Conservation (phyloP, 805 yeast species). For the Dipodascus albidus region DNA sequence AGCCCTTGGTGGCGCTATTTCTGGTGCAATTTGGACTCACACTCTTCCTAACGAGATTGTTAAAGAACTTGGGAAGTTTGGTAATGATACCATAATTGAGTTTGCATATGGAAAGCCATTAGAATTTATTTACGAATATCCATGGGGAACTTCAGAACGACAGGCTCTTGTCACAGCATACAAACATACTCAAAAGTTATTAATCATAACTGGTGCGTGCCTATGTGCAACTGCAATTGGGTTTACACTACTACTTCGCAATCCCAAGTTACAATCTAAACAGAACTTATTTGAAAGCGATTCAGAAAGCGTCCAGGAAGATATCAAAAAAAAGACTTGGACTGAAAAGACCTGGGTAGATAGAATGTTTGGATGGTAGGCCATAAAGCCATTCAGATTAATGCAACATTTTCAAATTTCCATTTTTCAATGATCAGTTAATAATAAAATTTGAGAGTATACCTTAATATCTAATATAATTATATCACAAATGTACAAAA, state of each 20-base stretch:
- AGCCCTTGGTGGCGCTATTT: slow-evolving; percentile 49
- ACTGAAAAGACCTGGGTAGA: neutral
- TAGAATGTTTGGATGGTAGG: neutral
- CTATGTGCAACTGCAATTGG: slow-evolving; percentile 43
- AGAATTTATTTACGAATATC: slow-evolving; percentile 33
- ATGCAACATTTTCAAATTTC: too few relatives aligned
- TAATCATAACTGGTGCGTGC: slow-evolving; percentile 43
- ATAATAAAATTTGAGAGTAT: too few relatives aligned
- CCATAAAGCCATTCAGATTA: too few relatives aligned
- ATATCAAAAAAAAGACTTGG: neutral
- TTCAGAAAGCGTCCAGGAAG: neutral
- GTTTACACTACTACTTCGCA: slow-evolving; percentile 39
- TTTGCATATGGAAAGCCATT: slow-evolving; percentile 44
- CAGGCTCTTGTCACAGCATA: slow-evolving; percentile 46
- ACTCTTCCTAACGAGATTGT: slow-evolving; percentile 35
- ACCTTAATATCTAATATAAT: too few relatives aligned
- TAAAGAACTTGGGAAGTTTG: slow-evolving; percentile 23
- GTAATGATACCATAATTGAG: slow-evolving; percentile 30
- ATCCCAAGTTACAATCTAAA: slow-evolving; percentile 32
- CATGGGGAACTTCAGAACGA: slow-evolving; percentile 58
- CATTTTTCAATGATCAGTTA: too few relatives aligned
- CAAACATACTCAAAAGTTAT: slow-evolving; percentile 44
- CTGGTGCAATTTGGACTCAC: slow-evolving; percentile 67
- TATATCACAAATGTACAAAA: too few relatives aligned
- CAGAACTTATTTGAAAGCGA: slow-evolving; percentile 14